A percentile compares a stretch with the other conserved stretches of the same genome.
Evolutionary conservation across 2,329 filamentous ascomycete species (phyloP).

Genomic region (Sporothrix inflata): DNA sequence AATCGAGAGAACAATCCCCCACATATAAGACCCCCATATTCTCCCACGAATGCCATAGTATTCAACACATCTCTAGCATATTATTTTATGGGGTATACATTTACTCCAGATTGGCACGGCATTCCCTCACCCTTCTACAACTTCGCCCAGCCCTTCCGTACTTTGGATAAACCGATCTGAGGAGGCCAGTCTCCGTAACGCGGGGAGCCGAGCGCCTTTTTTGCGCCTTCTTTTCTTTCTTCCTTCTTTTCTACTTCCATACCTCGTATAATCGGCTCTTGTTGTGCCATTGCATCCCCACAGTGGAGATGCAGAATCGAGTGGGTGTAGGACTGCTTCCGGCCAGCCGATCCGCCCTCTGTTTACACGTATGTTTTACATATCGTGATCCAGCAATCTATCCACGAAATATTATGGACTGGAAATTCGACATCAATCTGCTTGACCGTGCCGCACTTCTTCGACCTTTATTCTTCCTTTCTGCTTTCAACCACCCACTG

Average conservation of each 20-base stretch:
- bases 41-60: not conserved
- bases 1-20: not conserved
- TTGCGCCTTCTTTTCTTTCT: not conserved
- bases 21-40: not conserved
- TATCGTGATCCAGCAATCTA: too few relatives aligned
- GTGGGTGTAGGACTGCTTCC: not conserved
- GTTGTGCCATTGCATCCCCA: not conserved
- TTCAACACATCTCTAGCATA: not conserved
- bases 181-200: not conserved
- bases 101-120: not conserved
- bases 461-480: too few relatives aligned
- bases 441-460: too few relatives aligned
- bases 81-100: not conserved
- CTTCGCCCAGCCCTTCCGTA: not conserved
- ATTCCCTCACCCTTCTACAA: not conserved
- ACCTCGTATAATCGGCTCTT: constrained; percentile 8
- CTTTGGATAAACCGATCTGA: constrained; percentile 22
- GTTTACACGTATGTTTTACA: too few relatives aligned
- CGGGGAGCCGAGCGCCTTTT: constrained; percentile 14
- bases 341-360: not conserved
- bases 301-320: not conserved
- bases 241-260: not conserved
- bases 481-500: too few relatives aligned
- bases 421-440: too few relatives aligned
- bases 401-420: too few relatives aligned